Evolutionary conservation across 306 rosid genomes (phyloP), one percentile per base, ranked within the genome.

Genomic region (Lablab purpureus): DNA sequence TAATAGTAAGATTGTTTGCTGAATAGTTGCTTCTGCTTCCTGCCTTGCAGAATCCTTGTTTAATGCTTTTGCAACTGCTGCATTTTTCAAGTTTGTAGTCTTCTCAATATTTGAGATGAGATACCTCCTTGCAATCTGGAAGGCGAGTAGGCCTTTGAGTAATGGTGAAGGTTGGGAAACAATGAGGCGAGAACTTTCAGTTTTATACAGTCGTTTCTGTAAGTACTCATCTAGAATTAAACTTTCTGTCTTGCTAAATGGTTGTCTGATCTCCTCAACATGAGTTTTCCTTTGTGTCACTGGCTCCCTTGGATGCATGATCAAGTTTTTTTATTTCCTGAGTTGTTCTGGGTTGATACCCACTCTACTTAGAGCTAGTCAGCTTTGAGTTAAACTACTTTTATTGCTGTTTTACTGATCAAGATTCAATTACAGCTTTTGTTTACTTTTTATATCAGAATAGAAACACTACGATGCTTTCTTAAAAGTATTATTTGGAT

Each of bases 21-120:
- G 80, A 82, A 58, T 67, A 62, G 45, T 41, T 25, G 22, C 45
- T 54, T 68, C 65, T 84, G 30, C 52, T 74, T 72, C 77, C 52
- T 87, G 45, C 45, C 65, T 13, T 87, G 86, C 95, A 94, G 99
- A 94, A 80, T 94, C 99, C 81, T 87, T 94, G 70, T 94, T 94
- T 67, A 92, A 92, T 87, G 99, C 97, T 74, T 94, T 94, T 87
- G 99, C 99, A 45, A 94, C 97, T 54, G 99, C 97, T 34, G 97
- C 99, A 23, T 92, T 94, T 86, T 94, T 94, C 95, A 92, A 94
- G 87, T 94, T 94, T 41, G 97, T 94, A 4, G 95, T 91, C 66
- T 92, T 94, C 90, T 94, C 99, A 50, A 89, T 94, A 76, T 94
- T 94, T 67, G 99, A 94, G 91, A 91, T 91, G 99, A 89, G 99